A percentile compares a stretch with the other conserved stretches of the same genome.
Conservation (phyloP, 495 filamentous ascomycete species). For the Penicillium nucicola region DNA sequence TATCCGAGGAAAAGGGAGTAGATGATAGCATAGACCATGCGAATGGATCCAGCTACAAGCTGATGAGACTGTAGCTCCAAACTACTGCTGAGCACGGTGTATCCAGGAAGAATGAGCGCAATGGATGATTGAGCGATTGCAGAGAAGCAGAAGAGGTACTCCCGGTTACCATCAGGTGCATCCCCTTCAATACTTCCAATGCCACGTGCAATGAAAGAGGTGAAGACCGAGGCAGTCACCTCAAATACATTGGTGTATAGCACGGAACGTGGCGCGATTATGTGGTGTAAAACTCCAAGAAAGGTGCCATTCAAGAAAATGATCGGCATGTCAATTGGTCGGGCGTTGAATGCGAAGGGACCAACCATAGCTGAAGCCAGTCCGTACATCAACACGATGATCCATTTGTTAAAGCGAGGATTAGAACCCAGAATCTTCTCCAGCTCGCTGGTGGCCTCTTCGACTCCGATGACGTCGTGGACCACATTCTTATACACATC, state of each 20-base stretch:
- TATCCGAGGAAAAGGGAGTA: slow-evolving; percentile 94
- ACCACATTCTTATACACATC: slow-evolving; percentile 92
- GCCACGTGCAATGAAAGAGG: slow-evolving; percentile 80
- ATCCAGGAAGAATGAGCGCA: slow-evolving; percentile 87
- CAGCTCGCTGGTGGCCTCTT: slow-evolving; percentile 73
- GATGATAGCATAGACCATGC: slow-evolving; percentile 93
- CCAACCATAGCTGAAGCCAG: slow-evolving; percentile 73
- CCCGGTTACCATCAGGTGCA: slow-evolving; percentile 46
- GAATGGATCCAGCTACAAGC: slow-evolving; percentile 88
- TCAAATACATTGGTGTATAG: slow-evolving; percentile 86
- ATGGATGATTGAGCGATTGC: slow-evolving; percentile 88
- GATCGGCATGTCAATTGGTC: slow-evolving; percentile 83
- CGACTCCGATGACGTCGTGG: slow-evolving; percentile 80
- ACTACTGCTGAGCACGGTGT: slow-evolving; percentile 74
- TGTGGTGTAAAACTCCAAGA: slow-evolving; percentile 78
- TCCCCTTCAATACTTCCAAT: slow-evolving; percentile 66
- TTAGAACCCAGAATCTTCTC: slow-evolving; percentile 63
- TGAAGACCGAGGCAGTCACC: slow-evolving; percentile 78
- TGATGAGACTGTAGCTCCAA: slow-evolving; percentile 85
- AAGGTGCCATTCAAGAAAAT: slow-evolving; percentile 80
- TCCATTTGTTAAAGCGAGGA: slow-evolving; percentile 67
- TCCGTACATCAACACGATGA: slow-evolving; percentile 75
- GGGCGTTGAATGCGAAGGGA: slow-evolving; percentile 84
- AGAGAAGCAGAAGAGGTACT: slow-evolving; percentile 81
- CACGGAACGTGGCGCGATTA: slow-evolving; percentile 73